These are phyloP conservation scores for Manihot esculenta DNA, from an alignment of 441 rosid species.

Conservation along the genomic window DNA sequence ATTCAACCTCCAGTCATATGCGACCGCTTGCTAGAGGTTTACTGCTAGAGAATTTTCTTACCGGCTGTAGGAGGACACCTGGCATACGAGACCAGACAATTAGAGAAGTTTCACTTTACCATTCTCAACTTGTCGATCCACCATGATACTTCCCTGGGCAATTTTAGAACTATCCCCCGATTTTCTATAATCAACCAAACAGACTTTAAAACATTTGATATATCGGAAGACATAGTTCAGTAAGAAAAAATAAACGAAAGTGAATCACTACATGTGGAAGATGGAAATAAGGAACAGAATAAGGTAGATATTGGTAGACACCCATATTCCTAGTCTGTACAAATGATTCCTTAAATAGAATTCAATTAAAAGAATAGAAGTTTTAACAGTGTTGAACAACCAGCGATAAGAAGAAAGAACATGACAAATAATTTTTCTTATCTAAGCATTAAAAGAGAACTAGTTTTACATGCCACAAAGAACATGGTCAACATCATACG, in stretches of 20 bases:
- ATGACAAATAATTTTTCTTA: slow-evolving; percentile 21
- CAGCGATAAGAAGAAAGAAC: slow-evolving; percentile 22
- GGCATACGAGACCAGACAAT: background rate
- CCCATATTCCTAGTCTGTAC: slow-evolving; percentile 51
- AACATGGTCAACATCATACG: slow-evolving; percentile 21
- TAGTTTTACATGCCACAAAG: slow-evolving; percentile 52
- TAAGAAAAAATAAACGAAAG: background rate
- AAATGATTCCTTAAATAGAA: slow-evolving; percentile 35
- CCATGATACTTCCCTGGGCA: too few species aligned
- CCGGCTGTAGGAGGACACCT: too few species aligned
- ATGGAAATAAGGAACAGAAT: background rate
- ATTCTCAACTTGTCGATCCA: too few species aligned
- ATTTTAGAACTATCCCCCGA: background rate
- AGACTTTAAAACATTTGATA: background rate
- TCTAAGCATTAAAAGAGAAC: slow-evolving; percentile 31
- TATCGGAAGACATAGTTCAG: background rate
- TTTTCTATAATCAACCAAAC: background rate
- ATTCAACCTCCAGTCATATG: background rate
- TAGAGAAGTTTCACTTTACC: too few species aligned
- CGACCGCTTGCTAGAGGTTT: background rate
- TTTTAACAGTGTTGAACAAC: slow-evolving; percentile 25
- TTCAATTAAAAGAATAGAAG: slow-evolving; percentile 51
- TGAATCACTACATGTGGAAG: too few species aligned
- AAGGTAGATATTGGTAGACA: slow-evolving; percentile 28
- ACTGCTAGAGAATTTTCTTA: background rate